phyloP scores from a whole-genome alignment of 257 asterid species.

The Ajuga chamaepitys region DNA sequence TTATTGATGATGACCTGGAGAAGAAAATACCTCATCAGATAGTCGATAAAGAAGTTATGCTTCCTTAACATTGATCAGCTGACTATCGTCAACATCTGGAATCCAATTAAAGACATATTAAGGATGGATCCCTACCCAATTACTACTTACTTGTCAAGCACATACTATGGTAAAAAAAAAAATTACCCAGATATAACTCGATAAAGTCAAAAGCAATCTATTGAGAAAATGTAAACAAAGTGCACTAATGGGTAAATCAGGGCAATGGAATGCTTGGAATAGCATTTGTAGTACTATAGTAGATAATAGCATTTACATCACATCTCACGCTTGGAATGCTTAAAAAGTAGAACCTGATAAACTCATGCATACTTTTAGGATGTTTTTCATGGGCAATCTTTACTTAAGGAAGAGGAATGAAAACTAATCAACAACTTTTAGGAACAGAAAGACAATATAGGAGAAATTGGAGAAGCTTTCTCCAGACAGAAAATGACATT shows the following conservation, averaged over 20 bases:
- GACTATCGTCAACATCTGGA: slow-evolving; percentile 61
- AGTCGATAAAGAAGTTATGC: slow-evolving; percentile 72
- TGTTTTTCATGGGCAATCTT: not conserved
- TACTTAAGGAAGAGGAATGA: not conserved
- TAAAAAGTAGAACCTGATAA: not conserved
- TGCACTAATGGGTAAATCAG: not conserved
- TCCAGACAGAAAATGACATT: not conserved
- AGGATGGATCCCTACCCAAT: slow-evolving; percentile 7
- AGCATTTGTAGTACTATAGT: slow-evolving; percentile 1
- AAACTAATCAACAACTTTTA: not conserved
- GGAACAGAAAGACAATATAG: not conserved
- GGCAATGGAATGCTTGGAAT: too few relatives aligned
- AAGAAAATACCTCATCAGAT: slow-evolving; percentile 58
- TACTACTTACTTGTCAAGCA: not conserved
- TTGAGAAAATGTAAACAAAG: not conserved
- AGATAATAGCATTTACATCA: not conserved
- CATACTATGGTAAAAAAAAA: slow-evolving; percentile 1
- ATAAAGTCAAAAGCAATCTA: not conserved
- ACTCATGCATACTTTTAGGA: not conserved
- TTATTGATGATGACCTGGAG: not conserved
- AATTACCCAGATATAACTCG: not conserved
- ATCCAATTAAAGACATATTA: slow-evolving; percentile 23
- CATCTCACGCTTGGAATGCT: not conserved
- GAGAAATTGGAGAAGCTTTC: not conserved
- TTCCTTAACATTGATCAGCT: slow-evolving; percentile 79